Base-by-base conservation (phyloP, 768 basidiomycete species). In the Termitomyces sp. region DNA sequence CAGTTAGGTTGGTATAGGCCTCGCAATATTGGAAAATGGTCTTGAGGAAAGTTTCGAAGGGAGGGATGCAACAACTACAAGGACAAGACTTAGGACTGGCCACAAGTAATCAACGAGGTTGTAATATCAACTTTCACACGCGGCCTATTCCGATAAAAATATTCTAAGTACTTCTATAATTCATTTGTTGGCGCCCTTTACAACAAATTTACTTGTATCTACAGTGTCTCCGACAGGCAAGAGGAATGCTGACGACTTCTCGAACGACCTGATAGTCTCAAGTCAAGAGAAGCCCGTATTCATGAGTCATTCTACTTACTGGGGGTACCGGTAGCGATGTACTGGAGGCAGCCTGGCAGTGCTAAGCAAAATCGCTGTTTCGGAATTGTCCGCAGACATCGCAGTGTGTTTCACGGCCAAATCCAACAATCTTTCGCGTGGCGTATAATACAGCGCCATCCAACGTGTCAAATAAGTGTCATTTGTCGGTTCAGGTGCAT, bases 301-400 rank as follows among this genome's bases (percentile, higher is more conserved):
- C n/a, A 47, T n/a, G 23, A 25, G 25, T 50, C n/a, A 39, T 14
- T 40, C 25, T 1, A 79, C 88, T 69, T 62, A 92, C 90, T 88
- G 85, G 52, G 89, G 85, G 67, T 84, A 88, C 61, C 86, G 78
- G 66, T 81, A 85, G 40, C 87, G 79, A 67, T 84, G 82, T 39
- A 87, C 76, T 59, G 49, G 76, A 63, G 72, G 78, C 64, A 69
- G 76, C 69, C 67, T 75, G 63, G 71, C 75, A 65, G 70, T 70
- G 61, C 64, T 76, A 62, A 83, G 64, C 10, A 83, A 62, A 52
- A 77, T 61, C 44, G 66, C 71, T 10, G 76, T 72, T 54, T 79
- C 71, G 59, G 81, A 73, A 54, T 68, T 63, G 59, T 80, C 68
- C 57, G 76, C 67, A 56, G 73, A 70, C 68, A 75, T 67, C 5